Base-by-base conservation (phyloP, 1,139 yeast genomes). In the Saccharomyces hybrid region DNA sequence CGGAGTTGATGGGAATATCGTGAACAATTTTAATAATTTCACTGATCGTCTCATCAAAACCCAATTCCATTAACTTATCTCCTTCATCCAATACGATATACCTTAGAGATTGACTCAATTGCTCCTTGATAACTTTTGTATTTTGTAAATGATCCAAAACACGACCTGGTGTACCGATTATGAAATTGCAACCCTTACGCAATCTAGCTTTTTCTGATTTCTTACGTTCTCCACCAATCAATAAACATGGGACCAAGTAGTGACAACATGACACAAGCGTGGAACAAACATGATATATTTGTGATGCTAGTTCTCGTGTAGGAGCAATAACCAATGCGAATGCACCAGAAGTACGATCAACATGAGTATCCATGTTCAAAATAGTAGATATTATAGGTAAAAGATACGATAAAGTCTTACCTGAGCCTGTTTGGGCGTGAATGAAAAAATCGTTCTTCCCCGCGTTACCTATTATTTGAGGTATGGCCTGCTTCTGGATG, bases 391-490 rank as follows among this genome's bases (percentile, higher is more conserved):
- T 73, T n/a, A 93, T 83, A 0, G 99, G 99, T 50, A 93, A 73
- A 13, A 85, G 75, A 68, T 88, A 93, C 0, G 98, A 84, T 56
- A 91, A 72, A 0, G 98, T 90, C 68, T 91, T 91, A 70, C 98
- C 98, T 0, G 96, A 88, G 53, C 98, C 98, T 0, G 98, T 91
- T 70, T 90, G 97, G 0, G 98, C 96, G 65, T 88, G 95, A 51
- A 90, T 87, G 61, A 91, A 86, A 55, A 89, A 73, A 70, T 91
- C 97, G 32, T 77, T 71, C 49, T 82, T 79, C 14, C 56, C 56
- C 4, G 52, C 53, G 16, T 57, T 50, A 11, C 59, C 54, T 2
- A 84, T 64, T 55, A 93, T 71, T 51, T 78, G 77, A 2, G 98
- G 96, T n/a, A 91, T 75, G 0, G 88, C 95, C 6, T 84, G 73